Base-by-base conservation (phyloP, 805 yeast genomes). In the Lachancea meyersii region DNA sequence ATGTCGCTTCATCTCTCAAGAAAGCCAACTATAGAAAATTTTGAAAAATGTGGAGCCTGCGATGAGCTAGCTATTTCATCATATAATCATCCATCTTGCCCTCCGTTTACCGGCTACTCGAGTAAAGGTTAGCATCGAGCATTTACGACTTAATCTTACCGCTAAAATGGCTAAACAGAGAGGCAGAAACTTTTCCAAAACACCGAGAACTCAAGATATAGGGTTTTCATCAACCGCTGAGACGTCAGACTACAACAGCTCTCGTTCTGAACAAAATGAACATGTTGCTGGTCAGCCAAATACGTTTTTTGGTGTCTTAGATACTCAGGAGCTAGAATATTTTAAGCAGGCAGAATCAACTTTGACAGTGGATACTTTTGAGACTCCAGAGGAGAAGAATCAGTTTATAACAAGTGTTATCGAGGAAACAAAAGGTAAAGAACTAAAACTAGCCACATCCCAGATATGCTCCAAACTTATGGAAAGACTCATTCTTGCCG, bases 271-370 rank as follows among this genome's bases (percentile, higher is more conserved):
- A 26, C 16, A 17, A 11, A 17, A 13, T n/a, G 28, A 16, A 3
- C 22, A 17, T 13, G 5, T 33, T 19, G 38, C 35, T 19, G 48
- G 43, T 9, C 57, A 44, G 19, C 69, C 68, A 44, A 61, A 64
- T 32, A 71, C 83, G 16, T 91, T 89, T 58, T 93, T 81, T 61
- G 98, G 98, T 18, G 71, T 91, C 28, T 81, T 91, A 9, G 95
- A 87, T 60, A 64, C 88, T 3, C 73, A 77, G 22, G 97, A 91
- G 62, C 65, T 86, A 32, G 96, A 88, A 48, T 91, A 93, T 63
- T 93, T 91, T 71, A 87, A 86, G 55, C 87, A 82, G 55, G 95
- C 97, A 0, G 97, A 91, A 63, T 76, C 88, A 3, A 84, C 93
- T 0, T 69, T 91, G 33, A 81, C 88, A 35, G 74, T 87, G 31